phyloP scores from a whole-genome alignment of 176 grass and related monocot genomes.

The Zizania latifolia region DNA sequence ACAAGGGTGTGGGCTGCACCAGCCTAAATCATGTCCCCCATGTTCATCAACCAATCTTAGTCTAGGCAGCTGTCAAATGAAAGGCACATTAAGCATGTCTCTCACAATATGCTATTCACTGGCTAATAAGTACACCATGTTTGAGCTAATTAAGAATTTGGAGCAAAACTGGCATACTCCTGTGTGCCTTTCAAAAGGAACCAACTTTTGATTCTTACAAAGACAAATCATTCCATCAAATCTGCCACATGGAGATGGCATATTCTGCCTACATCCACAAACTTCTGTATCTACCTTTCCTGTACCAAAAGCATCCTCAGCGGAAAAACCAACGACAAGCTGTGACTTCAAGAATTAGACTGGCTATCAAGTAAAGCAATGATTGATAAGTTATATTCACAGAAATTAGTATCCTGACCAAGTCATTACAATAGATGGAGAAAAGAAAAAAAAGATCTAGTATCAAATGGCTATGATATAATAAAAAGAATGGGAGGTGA shows the following conservation, averaged over 20 bases:
- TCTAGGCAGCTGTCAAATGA: constrained; percentile 31
- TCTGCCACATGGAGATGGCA: constrained; percentile 20
- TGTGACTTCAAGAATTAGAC: constrained; percentile 27
- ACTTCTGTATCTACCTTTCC: constrained; percentile 18
- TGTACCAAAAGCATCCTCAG: constrained; percentile 12
- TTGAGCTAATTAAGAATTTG: constrained; percentile 20
- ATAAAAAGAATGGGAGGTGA: constrained; percentile 49
- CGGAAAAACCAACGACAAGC: constrained; percentile 24
- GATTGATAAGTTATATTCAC: constrained; percentile 62
- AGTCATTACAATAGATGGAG: constrained; percentile 32
- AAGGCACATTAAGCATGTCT: constrained; percentile 7
- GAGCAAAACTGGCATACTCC: constrained; percentile 5
- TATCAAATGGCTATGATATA: constrained; percentile 41
- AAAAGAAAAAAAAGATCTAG: constrained; percentile 10
- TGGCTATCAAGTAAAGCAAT: constrained; percentile 24
- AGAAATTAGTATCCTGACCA: constrained; percentile 53
- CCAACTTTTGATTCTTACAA: not conserved
- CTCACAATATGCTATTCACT: not conserved
- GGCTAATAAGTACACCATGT: not conserved
- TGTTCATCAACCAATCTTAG: constrained; percentile 35
- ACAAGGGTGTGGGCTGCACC: constrained; percentile 19
- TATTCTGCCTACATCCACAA: constrained; percentile 32
- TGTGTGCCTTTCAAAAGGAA: constrained; percentile 29
- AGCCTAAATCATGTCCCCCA: constrained; percentile 46
- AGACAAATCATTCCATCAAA: not conserved